Conservation (phyloP, 2,329 filamentous ascomycete genomes). For the Fusarium armeniacum region DNA sequence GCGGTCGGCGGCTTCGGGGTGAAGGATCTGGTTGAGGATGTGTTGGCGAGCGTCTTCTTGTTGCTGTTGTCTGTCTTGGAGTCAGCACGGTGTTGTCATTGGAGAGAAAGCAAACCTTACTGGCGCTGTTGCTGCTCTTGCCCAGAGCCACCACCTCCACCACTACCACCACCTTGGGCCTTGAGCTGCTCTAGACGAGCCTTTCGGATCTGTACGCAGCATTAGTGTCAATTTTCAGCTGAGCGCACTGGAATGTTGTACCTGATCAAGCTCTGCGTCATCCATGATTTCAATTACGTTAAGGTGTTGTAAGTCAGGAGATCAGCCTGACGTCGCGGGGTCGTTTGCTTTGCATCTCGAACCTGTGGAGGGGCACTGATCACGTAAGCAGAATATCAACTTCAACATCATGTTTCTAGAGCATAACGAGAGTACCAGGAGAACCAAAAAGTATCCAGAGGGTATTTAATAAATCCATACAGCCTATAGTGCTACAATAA, state of each 20-base stretch:
- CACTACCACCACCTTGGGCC: conserved; percentile 71
- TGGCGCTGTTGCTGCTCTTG: conserved; percentile 73
- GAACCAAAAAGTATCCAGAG: no score
- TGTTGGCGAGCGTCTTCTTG: conserved; percentile 78
- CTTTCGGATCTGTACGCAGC: conserved; percentile 78
- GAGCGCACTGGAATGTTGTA: conserved; percentile 25
- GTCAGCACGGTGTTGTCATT: neutral
- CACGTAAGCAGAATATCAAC: conserved; percentile 12
- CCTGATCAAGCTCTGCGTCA: conserved; percentile 61
- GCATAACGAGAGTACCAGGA: neutral
- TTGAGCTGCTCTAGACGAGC: conserved; percentile 95
- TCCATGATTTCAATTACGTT: conserved; percentile 55
- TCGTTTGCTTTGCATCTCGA: conserved; percentile 20
- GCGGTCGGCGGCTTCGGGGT: conserved; percentile 92
- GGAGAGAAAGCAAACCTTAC: conserved; percentile 39
- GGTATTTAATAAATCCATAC: neutral
- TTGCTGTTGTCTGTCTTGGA: conserved; percentile 57
- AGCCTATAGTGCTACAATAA: neutral
- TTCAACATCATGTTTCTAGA: neutral
- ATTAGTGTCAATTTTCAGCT: neutral
- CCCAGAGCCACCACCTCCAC: conserved; percentile 58
- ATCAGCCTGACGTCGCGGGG: conserved; percentile 46
- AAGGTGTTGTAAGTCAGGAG: conserved; percentile 29
- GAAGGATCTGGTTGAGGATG: conserved; percentile 92
- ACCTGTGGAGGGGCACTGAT: conserved; percentile 50